A percentile compares a stretch with the other conserved stretches of the same genome.
Evolutionary conservation across 495 filamentous ascomycete genomes (phyloP).

Genomic region (Tuber umbilicatum): DNA sequence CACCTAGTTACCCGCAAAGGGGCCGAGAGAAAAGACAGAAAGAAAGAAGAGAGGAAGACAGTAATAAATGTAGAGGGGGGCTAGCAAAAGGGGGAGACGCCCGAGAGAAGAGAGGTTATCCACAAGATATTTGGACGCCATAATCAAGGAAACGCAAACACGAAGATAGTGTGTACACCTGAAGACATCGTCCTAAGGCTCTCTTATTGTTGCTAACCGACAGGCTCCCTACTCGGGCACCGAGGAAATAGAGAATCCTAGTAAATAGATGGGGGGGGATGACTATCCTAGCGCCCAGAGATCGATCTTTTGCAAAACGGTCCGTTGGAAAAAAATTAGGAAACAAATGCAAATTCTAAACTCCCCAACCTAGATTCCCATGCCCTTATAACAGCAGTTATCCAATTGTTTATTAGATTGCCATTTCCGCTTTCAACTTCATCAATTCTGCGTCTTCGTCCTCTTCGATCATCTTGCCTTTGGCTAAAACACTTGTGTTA

Average conservation of each 20-base stretch:
- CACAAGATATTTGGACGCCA: not conserved
- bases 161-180: not conserved
- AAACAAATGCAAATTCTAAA: conserved; percentile 29
- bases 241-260: not conserved
- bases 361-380: conserved; percentile 11
- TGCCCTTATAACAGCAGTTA: not conserved
- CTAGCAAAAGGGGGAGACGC: not conserved
- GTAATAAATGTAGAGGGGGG: not conserved
- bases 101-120: not conserved
- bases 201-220: not conserved
- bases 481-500: conserved; percentile 38
- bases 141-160: conserved; percentile 1
- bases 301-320: not conserved
- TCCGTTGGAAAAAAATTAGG: conserved; percentile 12
- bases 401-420: conserved; percentile 58
- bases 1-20: not conserved
- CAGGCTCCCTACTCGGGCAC: not conserved
- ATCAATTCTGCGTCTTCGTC: conserved; percentile 90
- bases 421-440: conserved; percentile 95
- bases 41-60: not conserved
- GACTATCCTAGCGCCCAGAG: conserved; percentile 11
- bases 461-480: conserved; percentile 65
- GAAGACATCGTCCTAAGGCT: not conserved
- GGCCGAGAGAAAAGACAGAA: not conserved
- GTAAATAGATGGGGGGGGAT: conserved; percentile 2